Conservation (phyloP, 2,329 filamentous ascomycete species). For the Cryphonectria naterciae region DNA sequence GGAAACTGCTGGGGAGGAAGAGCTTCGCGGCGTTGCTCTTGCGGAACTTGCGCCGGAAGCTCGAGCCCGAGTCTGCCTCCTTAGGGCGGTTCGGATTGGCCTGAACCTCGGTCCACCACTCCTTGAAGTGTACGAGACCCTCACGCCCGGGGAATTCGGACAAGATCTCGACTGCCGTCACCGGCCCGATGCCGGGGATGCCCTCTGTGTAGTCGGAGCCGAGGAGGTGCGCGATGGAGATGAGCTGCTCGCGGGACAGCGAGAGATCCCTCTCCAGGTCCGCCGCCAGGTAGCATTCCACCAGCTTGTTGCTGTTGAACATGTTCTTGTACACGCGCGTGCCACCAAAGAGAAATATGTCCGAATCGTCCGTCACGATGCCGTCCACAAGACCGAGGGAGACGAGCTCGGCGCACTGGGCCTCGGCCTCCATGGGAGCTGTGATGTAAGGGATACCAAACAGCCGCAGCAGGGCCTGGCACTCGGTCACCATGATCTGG, state of each 20-base stretch:
- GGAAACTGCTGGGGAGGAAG: constrained; percentile 82
- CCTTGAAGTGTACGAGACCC: constrained; percentile 73
- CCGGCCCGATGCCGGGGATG: constrained; percentile 85
- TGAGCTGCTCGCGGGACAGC: constrained; percentile 83
- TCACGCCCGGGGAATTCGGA: constrained; percentile 75
- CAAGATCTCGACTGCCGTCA: constrained; percentile 91
- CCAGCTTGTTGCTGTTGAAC: constrained; percentile 98
- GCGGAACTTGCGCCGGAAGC: constrained; percentile 86
- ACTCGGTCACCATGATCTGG: constrained; percentile 93
- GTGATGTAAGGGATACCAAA: constrained; percentile 97
- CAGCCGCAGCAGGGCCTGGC: constrained; percentile 83
- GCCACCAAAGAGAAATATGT: constrained; percentile 95
- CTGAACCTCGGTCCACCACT: constrained; percentile 88
- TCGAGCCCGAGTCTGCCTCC: constrained; percentile 59
- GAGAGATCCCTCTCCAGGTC: constrained; percentile 91
- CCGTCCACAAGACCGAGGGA: constrained; percentile 87
- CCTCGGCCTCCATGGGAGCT: constrained; percentile 98
- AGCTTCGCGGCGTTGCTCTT: constrained; percentile 79
- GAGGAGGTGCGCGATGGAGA: constrained; percentile 85
- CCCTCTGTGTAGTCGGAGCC: constrained; percentile 96
- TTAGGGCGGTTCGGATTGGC: constrained; percentile 62
- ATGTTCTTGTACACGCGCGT: constrained; percentile 99
- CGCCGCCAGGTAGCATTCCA: constrained; percentile 86
- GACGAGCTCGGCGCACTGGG: constrained; percentile 93
- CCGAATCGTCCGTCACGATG: constrained; percentile 96